Evolutionary conservation across 2,329 filamentous ascomycete genomes (phyloP), one percentile per base, ranked within the genome.

Genomic region (Phialemonium atrogriseum): DNA sequence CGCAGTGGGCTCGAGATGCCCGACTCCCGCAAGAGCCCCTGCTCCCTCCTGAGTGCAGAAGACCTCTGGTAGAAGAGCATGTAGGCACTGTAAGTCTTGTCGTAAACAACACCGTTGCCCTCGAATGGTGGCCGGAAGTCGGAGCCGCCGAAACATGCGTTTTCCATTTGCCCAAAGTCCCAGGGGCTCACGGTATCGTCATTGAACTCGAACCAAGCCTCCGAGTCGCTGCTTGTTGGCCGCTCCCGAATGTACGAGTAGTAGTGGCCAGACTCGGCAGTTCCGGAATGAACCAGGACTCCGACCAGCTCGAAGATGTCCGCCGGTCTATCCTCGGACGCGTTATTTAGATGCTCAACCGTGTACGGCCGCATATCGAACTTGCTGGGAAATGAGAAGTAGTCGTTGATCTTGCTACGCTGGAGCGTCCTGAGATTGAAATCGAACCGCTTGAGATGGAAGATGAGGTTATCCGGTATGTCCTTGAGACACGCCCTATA

Each of bases 21-120:
- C 1, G 53, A 46, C 10, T 38, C 42, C 31, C 60, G 51, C 43
- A 76, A 59, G 2, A 55, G 46, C 17, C 66, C 56, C 43, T 73
- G 67, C 37, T 73, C 69, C 11, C 56, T 54, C 12, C 66, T 62
- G 34, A 88, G 66, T 5, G 75, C 73, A 0, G 79, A 79, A 4
- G 78, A 73, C 29, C 91, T 77, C 54, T 95, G 84, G 54, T 98
- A 98, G 55, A 98, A 96, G 7, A 98, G 70, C 84, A 98, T 96
- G 55, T 98, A 98, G 10, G 89, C 91, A 52, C 86, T 96, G 64
- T 80, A 80, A 5, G 73, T 71, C 55, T 88, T 89, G 46, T 79
- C 73, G 41, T 70, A 76, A 0, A 63, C 43, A 12, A 65, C 51
- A 37, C 61, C 59, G 45, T 62, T 56, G 30, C 46, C 49, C 38